Conservation (phyloP, 75 land plant species). For the Larix kaempferi region DNA sequence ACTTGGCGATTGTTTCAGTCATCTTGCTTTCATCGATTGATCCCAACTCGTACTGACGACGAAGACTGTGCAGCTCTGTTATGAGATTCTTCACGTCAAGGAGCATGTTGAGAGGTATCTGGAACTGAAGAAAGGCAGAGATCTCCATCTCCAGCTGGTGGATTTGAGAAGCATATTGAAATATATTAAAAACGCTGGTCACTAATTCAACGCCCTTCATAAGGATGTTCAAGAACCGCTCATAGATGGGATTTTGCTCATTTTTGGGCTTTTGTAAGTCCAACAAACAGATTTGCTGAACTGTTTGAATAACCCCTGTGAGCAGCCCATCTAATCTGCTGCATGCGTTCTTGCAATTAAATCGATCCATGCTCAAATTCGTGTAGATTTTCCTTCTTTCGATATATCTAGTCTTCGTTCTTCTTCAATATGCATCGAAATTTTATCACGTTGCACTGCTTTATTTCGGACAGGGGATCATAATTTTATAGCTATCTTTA, state of each 20-base stretch:
- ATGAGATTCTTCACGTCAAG: background rate
- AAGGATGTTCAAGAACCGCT: background rate
- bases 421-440: no score
- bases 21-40: background rate
- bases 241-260: slow-evolving; percentile 2
- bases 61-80: background rate
- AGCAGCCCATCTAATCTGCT: background rate
- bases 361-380: background rate
- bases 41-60: background rate
- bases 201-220: background rate
- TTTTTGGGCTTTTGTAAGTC: background rate
- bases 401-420: no score
- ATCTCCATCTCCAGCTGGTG: background rate
- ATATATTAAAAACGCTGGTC: background rate
- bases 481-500: no score
- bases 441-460: no score
- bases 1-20: background rate
- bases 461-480: no score
- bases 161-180: background rate
- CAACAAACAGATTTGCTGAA: background rate
- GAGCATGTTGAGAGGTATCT: background rate
- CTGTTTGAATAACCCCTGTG: background rate
- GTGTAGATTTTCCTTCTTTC: no score
- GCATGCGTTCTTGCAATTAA: background rate
- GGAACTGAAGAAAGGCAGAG: background rate